Base-by-base conservation (phyloP, 164 flowering plant species). In the Hamamelis virginiana region DNA sequence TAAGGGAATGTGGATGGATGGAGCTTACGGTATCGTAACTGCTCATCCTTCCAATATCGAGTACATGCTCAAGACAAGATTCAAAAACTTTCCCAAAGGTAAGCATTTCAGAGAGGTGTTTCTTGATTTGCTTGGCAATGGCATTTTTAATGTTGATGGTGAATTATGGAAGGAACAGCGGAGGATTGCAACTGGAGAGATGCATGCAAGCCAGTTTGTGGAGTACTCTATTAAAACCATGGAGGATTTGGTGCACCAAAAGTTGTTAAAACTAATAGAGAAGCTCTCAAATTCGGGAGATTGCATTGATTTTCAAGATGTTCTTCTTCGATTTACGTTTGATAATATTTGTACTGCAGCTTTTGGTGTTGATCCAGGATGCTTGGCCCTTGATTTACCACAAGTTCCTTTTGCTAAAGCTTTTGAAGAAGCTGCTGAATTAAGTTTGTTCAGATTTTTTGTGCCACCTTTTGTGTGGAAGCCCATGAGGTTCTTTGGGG, bases 41-140 rank as follows among this genome's bases (percentile, higher is more conserved):
- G 73, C 71, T 1, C 80, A 87, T 59, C 92, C 94, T 0, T 14
- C 74, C 53, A 85, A 84, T 67, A 63, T 91, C 19, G 88, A 89
- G 75, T 82, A 86, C 70, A 80, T 91, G 62, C 86, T 91, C 51
- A 91, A 85, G 59, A 89, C 91, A 27, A 78, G 73, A 1, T 89
- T 88, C 80, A 71, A 56, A 8, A 91, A 86, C 76, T 91, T n/a
- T 84, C 97, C 94, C 0, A 91, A 91, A 71, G 94, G 94, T 0
- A 71, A 71, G 23, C 79, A 80, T 61, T 89, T 78, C 64, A 64
- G 84, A 1, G 90, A 89, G 64, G 71, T 85, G n/a, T 81, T 91
- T 25, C 8, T 38, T 0, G 91, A 91, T 22, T 72, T 91, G 22
- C 88, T 91, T 6, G 92, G 94, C 0, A 73, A 74, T 41, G 97